Conservation (phyloP, 805 yeast genomes). For the Spathaspora gorwiae region DNA sequence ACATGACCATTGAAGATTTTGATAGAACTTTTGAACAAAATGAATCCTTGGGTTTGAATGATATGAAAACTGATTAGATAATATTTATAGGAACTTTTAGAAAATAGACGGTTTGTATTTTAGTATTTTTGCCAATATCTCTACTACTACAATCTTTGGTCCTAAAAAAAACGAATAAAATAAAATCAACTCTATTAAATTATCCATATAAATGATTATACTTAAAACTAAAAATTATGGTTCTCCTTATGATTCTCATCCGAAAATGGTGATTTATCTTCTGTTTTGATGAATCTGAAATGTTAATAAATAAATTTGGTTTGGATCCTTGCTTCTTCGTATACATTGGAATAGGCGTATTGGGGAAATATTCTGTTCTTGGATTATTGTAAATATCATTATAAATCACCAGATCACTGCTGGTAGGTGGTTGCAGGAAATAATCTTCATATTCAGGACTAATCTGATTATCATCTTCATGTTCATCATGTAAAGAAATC, state of each 20-base stretch:
- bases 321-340: neutral
- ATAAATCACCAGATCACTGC: neutral
- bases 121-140: neutral
- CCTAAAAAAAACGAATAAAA: too few relatives aligned
- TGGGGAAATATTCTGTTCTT: slow-evolving; percentile 19
- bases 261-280: neutral
- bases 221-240: too few relatives aligned
- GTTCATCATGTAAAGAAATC: neutral
- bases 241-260: neutral
- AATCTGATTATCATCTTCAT: too few relatives aligned
- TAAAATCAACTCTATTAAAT: neutral
- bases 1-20: slow-evolving; percentile 85
- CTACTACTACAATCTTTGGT: too few relatives aligned
- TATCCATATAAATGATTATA: too few relatives aligned
- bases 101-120: neutral
- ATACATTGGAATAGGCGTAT: slow-evolving; percentile 15
- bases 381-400: neutral
- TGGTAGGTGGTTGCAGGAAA: neutral
- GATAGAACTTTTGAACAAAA: slow-evolving; percentile 87
- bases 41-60: slow-evolving; percentile 82
- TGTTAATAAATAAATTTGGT: neutral
- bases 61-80: slow-evolving; percentile 33
- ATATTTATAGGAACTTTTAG: too few relatives aligned
- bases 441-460: neutral
- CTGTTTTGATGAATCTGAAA: neutral